phyloP scores from a whole-genome alignment of 768 basidiomycete species.

The Vararia minispora region DNA sequence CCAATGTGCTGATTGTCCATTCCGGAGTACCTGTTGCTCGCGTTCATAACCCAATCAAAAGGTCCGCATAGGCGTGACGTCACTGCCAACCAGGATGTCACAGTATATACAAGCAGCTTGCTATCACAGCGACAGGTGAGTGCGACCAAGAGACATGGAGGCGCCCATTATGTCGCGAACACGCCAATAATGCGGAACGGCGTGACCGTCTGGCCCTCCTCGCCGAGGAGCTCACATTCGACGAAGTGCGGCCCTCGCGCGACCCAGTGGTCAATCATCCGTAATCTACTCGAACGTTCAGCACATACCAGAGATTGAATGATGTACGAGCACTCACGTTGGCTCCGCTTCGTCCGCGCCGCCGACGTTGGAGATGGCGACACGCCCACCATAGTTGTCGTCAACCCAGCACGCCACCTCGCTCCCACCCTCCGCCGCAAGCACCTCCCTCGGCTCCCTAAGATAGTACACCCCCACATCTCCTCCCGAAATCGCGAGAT shows the following conservation, averaged over 20 bases:
- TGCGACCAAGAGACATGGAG: neutral
- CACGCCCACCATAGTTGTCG: constrained; percentile 77
- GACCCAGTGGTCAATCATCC: constrained; percentile 81
- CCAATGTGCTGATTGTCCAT: too few species aligned
- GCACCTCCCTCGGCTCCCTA: constrained; percentile 48
- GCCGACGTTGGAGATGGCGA: constrained; percentile 67
- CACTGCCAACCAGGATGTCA: too few species aligned
- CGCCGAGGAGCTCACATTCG: constrained; percentile 81
- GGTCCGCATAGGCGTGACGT: too few species aligned
- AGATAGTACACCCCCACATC: constrained; percentile 91
- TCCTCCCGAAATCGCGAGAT: constrained; percentile 75
- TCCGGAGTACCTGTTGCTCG: too few species aligned
- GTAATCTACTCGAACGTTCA: constrained; percentile 37
- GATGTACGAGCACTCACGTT: constrained; percentile 36
- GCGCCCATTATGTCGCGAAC: constrained; percentile 51
- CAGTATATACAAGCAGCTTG: too few species aligned
- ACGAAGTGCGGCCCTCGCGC: constrained; percentile 86
- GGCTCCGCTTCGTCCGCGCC: constrained; percentile 51
- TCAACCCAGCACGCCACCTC: constrained; percentile 94
- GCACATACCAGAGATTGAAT: neutral
- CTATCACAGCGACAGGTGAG: neutral
- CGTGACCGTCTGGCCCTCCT: constrained; percentile 71
- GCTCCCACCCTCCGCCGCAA: constrained; percentile 45
- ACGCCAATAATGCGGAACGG: constrained; percentile 89
- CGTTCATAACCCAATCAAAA: too few species aligned